Conservation (phyloP, 2,329 filamentous ascomycete genomes). For the Grosmannia huntii region DNA sequence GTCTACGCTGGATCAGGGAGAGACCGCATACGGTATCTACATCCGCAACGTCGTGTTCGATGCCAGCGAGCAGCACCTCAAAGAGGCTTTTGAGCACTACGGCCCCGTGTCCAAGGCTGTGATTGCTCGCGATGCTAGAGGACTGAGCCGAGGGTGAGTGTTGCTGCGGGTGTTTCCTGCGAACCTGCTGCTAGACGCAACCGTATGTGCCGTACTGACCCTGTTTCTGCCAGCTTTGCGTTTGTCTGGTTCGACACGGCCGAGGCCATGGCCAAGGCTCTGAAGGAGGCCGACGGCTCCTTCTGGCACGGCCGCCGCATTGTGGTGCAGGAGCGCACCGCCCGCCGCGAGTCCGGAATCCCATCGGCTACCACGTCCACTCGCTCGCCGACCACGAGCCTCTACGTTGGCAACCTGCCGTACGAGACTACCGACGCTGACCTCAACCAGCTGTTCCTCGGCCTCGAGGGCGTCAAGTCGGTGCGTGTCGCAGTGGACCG, state of each 20-base stretch:
- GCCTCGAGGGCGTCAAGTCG: constrained; percentile 56
- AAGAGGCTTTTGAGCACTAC: constrained; percentile 20
- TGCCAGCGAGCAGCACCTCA: constrained; percentile 21
- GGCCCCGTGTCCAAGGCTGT: constrained; percentile 15
- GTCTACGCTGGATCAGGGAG: not conserved
- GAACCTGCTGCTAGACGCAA: not conserved
- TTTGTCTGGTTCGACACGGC: constrained; percentile 19
- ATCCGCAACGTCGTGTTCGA: constrained; percentile 24
- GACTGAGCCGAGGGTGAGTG: constrained; percentile 23
- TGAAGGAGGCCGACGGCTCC: constrained; percentile 18
- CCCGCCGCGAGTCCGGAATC: not conserved
- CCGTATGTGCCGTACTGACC: not conserved
- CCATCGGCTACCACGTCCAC: not conserved
- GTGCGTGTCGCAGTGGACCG: constrained; percentile 76
- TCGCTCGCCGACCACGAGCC: constrained; percentile 14
- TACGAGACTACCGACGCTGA: constrained; percentile 78
- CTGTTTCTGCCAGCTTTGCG: constrained; percentile 15
- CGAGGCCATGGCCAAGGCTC: constrained; percentile 15
- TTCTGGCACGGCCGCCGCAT: constrained; percentile 27
- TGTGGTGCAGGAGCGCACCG: constrained; percentile 13
- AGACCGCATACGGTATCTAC: constrained; percentile 17
- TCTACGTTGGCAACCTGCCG: constrained; percentile 78
- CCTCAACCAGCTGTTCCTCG: constrained; percentile 63
- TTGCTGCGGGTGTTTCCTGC: not conserved
- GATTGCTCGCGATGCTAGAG: constrained; percentile 21